phyloP scores from a whole-genome alignment of 2,329 filamentous ascomycete species.

The Pseudogymnoascus sp. region DNA sequence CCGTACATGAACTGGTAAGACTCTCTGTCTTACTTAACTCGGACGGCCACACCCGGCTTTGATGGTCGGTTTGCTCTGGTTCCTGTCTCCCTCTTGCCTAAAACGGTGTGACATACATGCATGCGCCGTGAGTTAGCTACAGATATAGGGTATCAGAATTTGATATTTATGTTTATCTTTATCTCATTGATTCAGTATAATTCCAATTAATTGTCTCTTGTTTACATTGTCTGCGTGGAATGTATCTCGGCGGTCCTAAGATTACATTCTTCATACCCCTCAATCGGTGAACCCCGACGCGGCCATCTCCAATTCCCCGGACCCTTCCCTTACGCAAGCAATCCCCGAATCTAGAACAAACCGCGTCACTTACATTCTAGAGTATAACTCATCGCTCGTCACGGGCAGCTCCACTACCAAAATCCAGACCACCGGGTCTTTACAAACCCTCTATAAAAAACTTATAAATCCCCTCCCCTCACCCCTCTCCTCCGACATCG shows the following conservation, averaged over 20 bases:
- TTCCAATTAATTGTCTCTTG: not conserved
- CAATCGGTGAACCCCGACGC: not conserved
- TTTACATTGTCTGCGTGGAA: not conserved
- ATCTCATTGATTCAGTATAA: too few relatives aligned
- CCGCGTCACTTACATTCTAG: not conserved
- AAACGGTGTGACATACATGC: not conserved
- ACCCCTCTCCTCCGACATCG: not conserved
- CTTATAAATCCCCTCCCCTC: not conserved
- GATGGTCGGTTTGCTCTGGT: not conserved
- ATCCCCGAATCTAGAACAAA: not conserved
- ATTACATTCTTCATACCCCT: not conserved
- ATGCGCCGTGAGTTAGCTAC: not conserved
- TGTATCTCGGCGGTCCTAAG: too few relatives aligned
- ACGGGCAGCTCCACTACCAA: not conserved
- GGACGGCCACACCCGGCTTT: not conserved
- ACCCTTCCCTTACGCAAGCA: not conserved
- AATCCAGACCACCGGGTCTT: not conserved
- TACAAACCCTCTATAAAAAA: not conserved
- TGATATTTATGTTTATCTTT: not conserved
- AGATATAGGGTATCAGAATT: not conserved
- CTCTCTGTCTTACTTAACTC: not conserved
- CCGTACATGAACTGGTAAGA: not conserved
- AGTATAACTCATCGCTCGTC: not conserved
- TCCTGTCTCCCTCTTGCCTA: slow-evolving; percentile 5
- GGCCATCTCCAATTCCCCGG: not conserved